Percentiles rank a stretch among this genome's conserved stretches.
Evolutionary conservation across 768 basidiomycete genomes (phyloP).

Genomic region (Trametopsis cervina): DNA sequence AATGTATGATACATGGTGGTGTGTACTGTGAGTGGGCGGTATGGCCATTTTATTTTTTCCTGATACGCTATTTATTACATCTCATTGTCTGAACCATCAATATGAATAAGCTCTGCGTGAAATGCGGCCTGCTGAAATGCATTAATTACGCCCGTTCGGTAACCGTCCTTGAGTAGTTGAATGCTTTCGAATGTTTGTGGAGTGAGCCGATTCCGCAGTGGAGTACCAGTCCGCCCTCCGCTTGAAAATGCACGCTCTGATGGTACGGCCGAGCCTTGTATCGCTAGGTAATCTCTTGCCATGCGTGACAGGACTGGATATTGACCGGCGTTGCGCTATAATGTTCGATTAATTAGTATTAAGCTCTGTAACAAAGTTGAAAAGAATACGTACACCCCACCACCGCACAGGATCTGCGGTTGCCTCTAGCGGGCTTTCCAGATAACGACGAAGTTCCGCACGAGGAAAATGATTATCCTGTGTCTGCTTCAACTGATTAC

Average conservation of each 20-base stretch:
- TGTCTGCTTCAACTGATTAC: not conserved
- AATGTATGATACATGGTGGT: no score
- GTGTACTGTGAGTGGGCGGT: no score
- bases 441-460: not conserved
- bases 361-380: not conserved
- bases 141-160: not conserved
- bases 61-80: no score
- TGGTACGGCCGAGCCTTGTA: not conserved
- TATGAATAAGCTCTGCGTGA: not conserved
- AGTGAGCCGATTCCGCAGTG: not conserved
- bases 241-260: not conserved
- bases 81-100: no score
- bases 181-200: not conserved
- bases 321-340: not conserved
- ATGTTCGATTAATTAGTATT: not conserved
- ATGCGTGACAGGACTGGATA: not conserved
- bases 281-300: not conserved
- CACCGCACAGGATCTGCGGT: not conserved
- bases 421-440: not conserved
- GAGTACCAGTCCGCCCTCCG: not conserved
- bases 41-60: no score
- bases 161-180: not conserved
- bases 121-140: not conserved
- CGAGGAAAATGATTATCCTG: no score
- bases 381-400: constrained; percentile 1